Evolutionary conservation across 768 basidiomycete genomes (phyloP), one percentile per base, ranked within the genome.

Genomic region (Termitomyces bulborhizus): DNA sequence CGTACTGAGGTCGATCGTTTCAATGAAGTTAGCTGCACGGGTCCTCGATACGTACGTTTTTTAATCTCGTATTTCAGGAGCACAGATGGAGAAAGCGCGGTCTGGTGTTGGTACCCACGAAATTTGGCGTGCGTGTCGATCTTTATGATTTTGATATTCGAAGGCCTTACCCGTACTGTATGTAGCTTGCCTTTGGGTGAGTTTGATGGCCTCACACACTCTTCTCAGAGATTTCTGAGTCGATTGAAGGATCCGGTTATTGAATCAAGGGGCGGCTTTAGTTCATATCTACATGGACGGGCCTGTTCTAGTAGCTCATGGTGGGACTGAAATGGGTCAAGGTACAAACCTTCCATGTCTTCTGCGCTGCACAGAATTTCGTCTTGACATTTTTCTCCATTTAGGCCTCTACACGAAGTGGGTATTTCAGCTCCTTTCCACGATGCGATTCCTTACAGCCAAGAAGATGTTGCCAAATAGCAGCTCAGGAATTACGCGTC

Each of bases 291-390:
- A 60, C n/a, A 45, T 55, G 46, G 59, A 60, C 39, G 59, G 59
- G 16, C 57, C 59, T 16, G 59, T 60, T 16, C 56, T 60, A 5
- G 56, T 60, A 18, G 59, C 59, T 7, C 59, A 60, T 26, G 59
- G 59, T 8, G 59, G 59, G 15, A 60, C 59, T 39, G 59, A 60
- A 46, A 60, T 60, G 59, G 59, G 59, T 29, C 59, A 60, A 60
- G 59, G 58, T 60, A 49, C 29, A 39, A n/a, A 24, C 6, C 27
- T 39, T 12, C 4, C 12, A 1, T 40, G 31, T 16, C 8, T 18
- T 24, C 37, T 31, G 6, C 13, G 18, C 32, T 32, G 12, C 13
- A 15, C 6, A 16, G 24, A 18, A 27, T 27, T 4, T 32, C 13
- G 12, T 26, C 37, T 15, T 27, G 27, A 43, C 18, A n/a, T 5